Percentiles rank a stretch among this genome's conserved stretches.
Conservation (phyloP, 106 monocot genomes). For the Dendrobium catenatum region DNA sequence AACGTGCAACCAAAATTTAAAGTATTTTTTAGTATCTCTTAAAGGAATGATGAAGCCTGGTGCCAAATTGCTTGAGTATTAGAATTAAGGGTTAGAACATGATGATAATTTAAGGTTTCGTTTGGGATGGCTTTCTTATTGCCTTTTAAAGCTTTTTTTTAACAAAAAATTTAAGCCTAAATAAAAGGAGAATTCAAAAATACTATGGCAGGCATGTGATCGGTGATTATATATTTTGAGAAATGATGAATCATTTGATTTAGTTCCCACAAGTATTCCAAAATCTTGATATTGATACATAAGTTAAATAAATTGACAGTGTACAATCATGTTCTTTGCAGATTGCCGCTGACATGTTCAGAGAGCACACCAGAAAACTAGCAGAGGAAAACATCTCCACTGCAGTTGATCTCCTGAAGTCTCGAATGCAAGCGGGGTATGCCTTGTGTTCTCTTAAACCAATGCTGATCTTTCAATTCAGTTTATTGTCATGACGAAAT, state of each 20-base stretch:
- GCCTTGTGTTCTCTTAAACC: slow-evolving; percentile 6
- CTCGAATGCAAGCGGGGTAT: slow-evolving; percentile 65
- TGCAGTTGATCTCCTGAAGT: slow-evolving; percentile 68
- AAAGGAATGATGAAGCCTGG: not conserved
- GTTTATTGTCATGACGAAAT: not conserved
- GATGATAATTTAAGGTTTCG: too few species aligned
- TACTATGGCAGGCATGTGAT: not conserved
- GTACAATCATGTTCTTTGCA: slow-evolving; percentile 20
- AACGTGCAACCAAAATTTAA: not conserved
- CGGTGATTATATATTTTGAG: too few species aligned
- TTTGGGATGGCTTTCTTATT: too few species aligned
- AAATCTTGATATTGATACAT: not conserved
- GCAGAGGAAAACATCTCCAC: slow-evolving; percentile 69
- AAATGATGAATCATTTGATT: not conserved
- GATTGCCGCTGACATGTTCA: slow-evolving; percentile 94
- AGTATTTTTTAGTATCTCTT: not conserved
- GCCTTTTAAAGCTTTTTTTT: too few species aligned
- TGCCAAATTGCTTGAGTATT: not conserved
- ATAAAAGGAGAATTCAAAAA: not conserved
- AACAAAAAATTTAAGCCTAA: not conserved
- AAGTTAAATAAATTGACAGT: not conserved
- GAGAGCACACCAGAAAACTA: slow-evolving; percentile 63
- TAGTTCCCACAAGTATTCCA: not conserved
- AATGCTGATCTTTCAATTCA: not conserved
- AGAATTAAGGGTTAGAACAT: too few species aligned